Evolutionary conservation across 345 rosid species (phyloP).

Genomic region (Lepidium sativum): DNA sequence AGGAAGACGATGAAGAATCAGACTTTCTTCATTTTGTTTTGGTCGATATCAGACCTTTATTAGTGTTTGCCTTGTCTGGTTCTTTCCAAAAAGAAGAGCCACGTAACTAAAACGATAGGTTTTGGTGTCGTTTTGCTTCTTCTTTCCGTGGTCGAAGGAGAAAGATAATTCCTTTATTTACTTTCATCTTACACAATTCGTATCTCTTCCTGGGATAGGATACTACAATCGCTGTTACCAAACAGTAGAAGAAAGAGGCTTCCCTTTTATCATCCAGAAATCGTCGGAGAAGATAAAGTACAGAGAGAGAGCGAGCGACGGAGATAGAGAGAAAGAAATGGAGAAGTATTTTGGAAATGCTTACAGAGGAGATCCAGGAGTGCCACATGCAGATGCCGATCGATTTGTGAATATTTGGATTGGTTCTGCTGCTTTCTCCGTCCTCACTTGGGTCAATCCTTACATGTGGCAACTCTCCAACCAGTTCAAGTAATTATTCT

Average conservation of each 20-base stretch:
- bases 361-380: conserved; percentile 91
- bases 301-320: not conserved
- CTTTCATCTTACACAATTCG: no score
- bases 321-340: conserved; percentile 26
- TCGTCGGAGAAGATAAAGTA: not conserved
- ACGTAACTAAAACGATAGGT: conserved; percentile 9
- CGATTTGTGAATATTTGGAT: conserved; percentile 79
- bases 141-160: conserved; percentile 2
- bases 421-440: conserved; percentile 68
- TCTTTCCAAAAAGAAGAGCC: not conserved
- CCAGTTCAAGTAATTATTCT: conserved; percentile 51
- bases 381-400: conserved; percentile 72
- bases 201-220: not conserved
- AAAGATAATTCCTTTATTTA: no score
- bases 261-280: conserved; percentile 11
- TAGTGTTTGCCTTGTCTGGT: not conserved
- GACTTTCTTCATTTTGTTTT: no score
- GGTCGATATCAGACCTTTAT: no score
- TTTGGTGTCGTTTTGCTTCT: conserved; percentile 10
- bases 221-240: conserved; percentile 1
- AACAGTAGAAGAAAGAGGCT: not conserved
- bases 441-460: conserved; percentile 54
- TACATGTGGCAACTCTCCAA: conserved; percentile 77
- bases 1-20: not conserved
- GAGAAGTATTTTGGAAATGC: conserved; percentile 93